phyloP scores from a whole-genome alignment of 306 rosid genomes.

The Vicia sativa region DNA sequence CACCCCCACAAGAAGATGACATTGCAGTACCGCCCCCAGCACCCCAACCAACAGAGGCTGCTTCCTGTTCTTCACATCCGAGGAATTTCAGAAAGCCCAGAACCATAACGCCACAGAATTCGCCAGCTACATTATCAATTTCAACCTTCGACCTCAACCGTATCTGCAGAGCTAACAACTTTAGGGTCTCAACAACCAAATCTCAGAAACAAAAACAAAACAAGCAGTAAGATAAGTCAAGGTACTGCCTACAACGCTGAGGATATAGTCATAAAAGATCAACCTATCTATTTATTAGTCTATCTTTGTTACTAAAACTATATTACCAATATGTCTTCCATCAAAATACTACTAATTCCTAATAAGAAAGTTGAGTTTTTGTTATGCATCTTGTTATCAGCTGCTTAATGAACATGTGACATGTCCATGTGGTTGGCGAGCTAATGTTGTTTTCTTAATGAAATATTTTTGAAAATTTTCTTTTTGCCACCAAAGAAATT shows the following conservation, averaged over 20 bases:
- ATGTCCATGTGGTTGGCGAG: no score
- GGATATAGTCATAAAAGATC: background rate
- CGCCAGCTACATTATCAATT: constrained; percentile 70
- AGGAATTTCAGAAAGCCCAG: constrained; percentile 46
- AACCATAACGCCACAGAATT: constrained; percentile 73
- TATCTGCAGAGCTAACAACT: constrained; percentile 58
- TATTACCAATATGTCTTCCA: background rate
- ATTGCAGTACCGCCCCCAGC: constrained; percentile 60
- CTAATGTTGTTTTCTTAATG: no score
- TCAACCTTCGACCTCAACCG: constrained; percentile 95
- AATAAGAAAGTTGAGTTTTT: background rate
- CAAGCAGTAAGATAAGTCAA: background rate
- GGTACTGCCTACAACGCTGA: background rate
- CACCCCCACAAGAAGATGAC: constrained; percentile 63
- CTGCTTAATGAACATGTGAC: background rate
- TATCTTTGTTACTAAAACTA: background rate
- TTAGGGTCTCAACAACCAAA: constrained; percentile 22
- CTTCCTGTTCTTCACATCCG: constrained; percentile 76
- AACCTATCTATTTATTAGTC: background rate
- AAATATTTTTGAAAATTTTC: no score
- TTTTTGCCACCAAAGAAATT: no score
- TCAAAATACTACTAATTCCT: background rate
- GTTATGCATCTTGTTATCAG: background rate
- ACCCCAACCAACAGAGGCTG: constrained; percentile 88
- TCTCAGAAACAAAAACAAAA: constrained; percentile 14